Conservation (phyloP, 495 filamentous ascomycete species). For the Aspergillus campestris region DNA sequence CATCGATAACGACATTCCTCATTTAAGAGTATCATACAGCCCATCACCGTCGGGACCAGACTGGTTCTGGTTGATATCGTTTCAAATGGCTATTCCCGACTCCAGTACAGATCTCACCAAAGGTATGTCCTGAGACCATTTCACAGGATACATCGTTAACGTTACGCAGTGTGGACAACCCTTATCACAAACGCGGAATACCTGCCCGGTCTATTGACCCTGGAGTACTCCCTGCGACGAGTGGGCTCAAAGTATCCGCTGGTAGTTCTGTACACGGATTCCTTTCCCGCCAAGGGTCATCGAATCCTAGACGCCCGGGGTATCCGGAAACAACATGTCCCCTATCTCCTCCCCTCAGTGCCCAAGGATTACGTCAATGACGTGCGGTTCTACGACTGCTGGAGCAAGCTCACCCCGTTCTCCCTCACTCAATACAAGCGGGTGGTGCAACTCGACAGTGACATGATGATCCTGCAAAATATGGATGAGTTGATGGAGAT, state of each 20-base stretch:
- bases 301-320: constrained; percentile 52
- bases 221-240: constrained; percentile 58
- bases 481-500: constrained; percentile 86
- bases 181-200: constrained; percentile 71
- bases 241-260: constrained; percentile 56
- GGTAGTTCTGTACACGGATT: constrained; percentile 68
- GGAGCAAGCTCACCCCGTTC: constrained; percentile 76
- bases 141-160: background rate
- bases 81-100: background rate
- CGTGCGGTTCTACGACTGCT: constrained; percentile 72
- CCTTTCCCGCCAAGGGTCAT: constrained; percentile 53
- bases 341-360: constrained; percentile 51
- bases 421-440: constrained; percentile 60
- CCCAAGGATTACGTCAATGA: constrained; percentile 38
- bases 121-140: too few relatives aligned
- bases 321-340: constrained; percentile 53
- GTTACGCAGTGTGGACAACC: constrained; percentile 56
- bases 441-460: constrained; percentile 72
- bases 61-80: too few relatives aligned
- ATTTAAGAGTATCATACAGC: too few relatives aligned
- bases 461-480: constrained; percentile 69
- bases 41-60: too few relatives aligned
- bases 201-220: constrained; percentile 62
- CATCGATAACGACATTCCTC: too few relatives aligned
- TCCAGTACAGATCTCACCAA: background rate